Conservation (phyloP, 73 alveolate genomes). For the Diophrys sp. region DNA sequence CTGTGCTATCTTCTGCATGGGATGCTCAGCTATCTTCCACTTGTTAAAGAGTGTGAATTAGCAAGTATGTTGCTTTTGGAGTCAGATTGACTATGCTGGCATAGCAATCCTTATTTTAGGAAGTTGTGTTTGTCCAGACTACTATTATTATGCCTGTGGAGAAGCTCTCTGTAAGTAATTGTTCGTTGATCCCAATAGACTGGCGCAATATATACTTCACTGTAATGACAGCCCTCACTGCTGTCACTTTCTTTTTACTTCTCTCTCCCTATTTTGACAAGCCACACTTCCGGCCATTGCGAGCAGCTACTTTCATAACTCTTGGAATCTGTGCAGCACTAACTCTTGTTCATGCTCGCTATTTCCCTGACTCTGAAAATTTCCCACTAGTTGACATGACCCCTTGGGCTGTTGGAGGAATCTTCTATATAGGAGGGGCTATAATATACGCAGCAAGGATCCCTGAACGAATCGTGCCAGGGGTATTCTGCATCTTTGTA, state of each 20-base stretch:
- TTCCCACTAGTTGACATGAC: conserved; percentile 1
- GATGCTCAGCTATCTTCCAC: conserved; percentile 87
- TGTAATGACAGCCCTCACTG: conserved; percentile 6
- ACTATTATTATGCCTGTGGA: conserved; percentile 75
- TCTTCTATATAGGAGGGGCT: conserved; percentile 57
- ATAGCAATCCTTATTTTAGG: conserved; percentile 66
- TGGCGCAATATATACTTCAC: conserved; percentile 14
- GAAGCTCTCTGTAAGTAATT: conserved; percentile 6
- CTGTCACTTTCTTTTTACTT: conserved; percentile 16
- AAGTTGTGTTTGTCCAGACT: conserved; percentile 52
- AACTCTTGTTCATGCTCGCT: conserved; percentile 28
- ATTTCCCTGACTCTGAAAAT: neutral
- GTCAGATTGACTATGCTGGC: conserved; percentile 19
- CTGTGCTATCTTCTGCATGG: conserved; percentile 83
- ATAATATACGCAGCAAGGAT: conserved; percentile 62
- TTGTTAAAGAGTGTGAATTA: conserved; percentile 58
- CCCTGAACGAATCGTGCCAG: conserved; percentile 86
- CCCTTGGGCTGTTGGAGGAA: conserved; percentile 53
- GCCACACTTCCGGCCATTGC: conserved; percentile 24
- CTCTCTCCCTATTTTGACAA: conserved; percentile 26
- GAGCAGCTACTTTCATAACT: conserved; percentile 29
- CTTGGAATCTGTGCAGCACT: conserved; percentile 28
- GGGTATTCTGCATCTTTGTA: conserved; percentile 81
- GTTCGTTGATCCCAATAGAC: no score
- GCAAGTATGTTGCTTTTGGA: conserved; percentile 42